Conservation (phyloP, 805 yeast species). For the Candida bentonensis region DNA sequence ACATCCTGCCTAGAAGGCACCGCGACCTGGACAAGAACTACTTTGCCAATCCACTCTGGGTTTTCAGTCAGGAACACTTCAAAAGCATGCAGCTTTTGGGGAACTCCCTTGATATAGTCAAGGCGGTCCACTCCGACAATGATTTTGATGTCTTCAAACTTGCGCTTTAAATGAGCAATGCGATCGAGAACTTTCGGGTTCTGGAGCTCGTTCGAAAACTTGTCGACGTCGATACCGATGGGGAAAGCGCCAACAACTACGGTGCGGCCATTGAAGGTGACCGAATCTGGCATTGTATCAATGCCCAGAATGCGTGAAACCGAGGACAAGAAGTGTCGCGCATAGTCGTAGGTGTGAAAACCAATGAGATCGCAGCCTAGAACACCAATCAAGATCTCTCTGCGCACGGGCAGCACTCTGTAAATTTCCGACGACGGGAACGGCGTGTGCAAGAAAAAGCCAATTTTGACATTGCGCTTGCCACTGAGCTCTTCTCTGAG, state of each 20-base stretch:
- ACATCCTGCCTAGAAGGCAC: slow-evolving; percentile 97
- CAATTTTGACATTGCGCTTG: slow-evolving; percentile 44
- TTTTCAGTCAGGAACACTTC: slow-evolving; percentile 84
- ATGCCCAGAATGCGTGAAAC: slow-evolving; percentile 74
- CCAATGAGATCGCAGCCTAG: slow-evolving; percentile 90
- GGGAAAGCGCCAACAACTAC: slow-evolving; percentile 94
- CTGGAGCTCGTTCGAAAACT: slow-evolving; percentile 67
- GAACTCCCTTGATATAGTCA: slow-evolving; percentile 96
- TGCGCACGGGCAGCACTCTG: slow-evolving; percentile 88
- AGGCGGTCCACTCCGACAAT: slow-evolving; percentile 94
- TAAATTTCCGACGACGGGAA: slow-evolving; percentile 96
- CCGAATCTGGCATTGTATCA: slow-evolving; percentile 82
- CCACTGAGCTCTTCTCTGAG: slow-evolving; percentile 44
- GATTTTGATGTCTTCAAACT: slow-evolving; percentile 63
- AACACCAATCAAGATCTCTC: slow-evolving; percentile 83
- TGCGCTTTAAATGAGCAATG: slow-evolving; percentile 45
- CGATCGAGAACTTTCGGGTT: slow-evolving; percentile 50
- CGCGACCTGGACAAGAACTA: slow-evolving; percentile 88
- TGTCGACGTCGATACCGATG: slow-evolving; percentile 95
- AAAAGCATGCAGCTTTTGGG: slow-evolving; percentile 92
- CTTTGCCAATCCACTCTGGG: slow-evolving; percentile 98
- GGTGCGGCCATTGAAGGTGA: slow-evolving; percentile 58
- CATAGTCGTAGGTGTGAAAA: slow-evolving; percentile 98
- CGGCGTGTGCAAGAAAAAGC: slow-evolving; percentile 94
- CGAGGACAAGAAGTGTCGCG: slow-evolving; percentile 84